A percentile compares a stretch with the other conserved stretches of the same genome.
Evolutionary conservation across 1,284 basidiomycete species (phyloP).

Genomic region (Boletus chippewaensis): DNA sequence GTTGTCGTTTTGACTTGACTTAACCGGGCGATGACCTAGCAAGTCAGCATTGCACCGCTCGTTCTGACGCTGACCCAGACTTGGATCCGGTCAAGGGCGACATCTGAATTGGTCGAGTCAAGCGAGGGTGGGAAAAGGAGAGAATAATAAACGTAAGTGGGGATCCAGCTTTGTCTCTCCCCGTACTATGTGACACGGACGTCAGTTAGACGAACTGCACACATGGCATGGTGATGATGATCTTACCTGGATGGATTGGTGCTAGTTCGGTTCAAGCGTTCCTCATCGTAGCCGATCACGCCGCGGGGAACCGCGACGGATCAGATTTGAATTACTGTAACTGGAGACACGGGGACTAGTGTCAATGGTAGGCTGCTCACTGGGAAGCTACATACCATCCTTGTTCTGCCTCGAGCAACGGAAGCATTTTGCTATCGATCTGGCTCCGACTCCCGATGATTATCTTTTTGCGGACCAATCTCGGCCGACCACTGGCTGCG

Average conservation of each 20-base stretch:
- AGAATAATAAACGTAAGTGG: constrained; percentile 3
- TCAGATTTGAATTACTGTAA: constrained; percentile 6
- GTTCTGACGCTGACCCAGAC: background rate
- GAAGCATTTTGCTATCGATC: background rate
- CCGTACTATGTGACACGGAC: constrained; percentile 2
- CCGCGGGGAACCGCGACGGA: constrained; percentile 3
- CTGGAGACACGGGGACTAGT: constrained; percentile 10
- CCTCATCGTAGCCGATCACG: constrained; percentile 1
- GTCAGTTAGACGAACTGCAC: background rate
- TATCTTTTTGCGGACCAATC: constrained; percentile 11
- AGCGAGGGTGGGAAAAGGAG: background rate
- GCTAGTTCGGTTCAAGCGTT: constrained; percentile 1
- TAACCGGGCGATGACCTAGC: background rate
- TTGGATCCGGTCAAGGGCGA: background rate
- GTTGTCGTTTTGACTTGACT: background rate
- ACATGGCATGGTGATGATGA: constrained; percentile 1
- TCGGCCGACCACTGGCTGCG: constrained; percentile 1
- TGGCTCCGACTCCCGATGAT: constrained; percentile 4
- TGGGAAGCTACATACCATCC: constrained; percentile 4
- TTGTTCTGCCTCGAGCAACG: constrained; percentile 4
- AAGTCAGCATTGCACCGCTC: constrained; percentile 3
- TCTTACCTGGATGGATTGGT: background rate
- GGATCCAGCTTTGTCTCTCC: background rate
- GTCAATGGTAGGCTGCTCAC: constrained; percentile 2
- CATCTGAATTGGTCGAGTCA: constrained; percentile 1